Evolutionary conservation across 2,329 filamentous ascomycete genomes (phyloP).

Genomic region (Ceratocystis smalleyi): DNA sequence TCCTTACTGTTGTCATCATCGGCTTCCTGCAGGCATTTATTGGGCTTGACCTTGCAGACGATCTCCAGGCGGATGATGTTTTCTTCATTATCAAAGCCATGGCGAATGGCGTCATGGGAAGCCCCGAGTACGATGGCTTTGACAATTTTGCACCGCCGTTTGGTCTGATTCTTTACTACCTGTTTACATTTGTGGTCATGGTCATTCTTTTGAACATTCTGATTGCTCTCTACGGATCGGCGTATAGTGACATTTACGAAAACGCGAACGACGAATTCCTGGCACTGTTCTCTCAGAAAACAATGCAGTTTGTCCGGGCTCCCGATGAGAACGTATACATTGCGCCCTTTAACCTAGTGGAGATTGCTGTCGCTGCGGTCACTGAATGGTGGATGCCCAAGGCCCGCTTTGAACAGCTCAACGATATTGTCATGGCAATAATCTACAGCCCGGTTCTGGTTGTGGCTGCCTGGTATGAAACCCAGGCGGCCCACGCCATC

Average conservation of each 20-base stretch:
- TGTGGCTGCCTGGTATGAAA: constrained; percentile 59
- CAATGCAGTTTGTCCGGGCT: constrained; percentile 89
- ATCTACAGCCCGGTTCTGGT: constrained; percentile 76
- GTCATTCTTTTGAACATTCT: constrained; percentile 84
- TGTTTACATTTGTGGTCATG: constrained; percentile 96
- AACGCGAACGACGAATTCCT: constrained; percentile 94
- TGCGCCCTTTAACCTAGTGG: constrained; percentile 83
- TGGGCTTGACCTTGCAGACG: constrained; percentile 71
- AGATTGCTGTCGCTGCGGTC: constrained; percentile 62
- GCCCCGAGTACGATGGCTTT: constrained; percentile 76
- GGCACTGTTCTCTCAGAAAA: constrained; percentile 83
- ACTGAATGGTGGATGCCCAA: constrained; percentile 94
- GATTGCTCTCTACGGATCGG: constrained; percentile 91
- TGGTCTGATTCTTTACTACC: constrained; percentile 88
- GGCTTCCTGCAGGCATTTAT: constrained; percentile 90
- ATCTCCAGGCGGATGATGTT: constrained; percentile 51
- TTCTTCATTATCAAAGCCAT: constrained; percentile 64
- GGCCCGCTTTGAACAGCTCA: constrained; percentile 58
- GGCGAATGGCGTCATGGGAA: constrained; percentile 82
- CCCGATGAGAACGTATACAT: constrained; percentile 98
- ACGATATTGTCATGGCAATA: constrained; percentile 73
- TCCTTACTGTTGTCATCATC: constrained; percentile 67
- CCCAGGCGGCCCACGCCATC: constrained; percentile 48
- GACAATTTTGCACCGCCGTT: constrained; percentile 86
- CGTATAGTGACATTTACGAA: constrained; percentile 86